phyloP scores from a whole-genome alignment of 2,329 filamentous ascomycete genomes.

The Septoria petroselini region DNA sequence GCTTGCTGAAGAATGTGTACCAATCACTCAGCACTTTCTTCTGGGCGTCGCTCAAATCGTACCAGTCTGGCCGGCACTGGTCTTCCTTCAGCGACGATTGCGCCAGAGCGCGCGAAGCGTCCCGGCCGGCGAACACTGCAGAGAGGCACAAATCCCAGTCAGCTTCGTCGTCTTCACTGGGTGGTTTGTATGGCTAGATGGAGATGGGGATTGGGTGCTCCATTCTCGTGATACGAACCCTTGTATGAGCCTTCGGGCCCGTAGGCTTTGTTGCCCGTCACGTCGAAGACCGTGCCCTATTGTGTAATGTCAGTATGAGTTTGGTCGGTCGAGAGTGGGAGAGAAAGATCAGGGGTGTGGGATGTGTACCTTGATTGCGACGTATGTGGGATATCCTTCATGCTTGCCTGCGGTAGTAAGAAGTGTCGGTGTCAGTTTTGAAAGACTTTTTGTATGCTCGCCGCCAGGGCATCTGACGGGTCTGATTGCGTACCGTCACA shows the following conservation, averaged over 20 bases:
- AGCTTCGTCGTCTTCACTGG: too few relatives aligned
- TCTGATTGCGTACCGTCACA: conserved; percentile 71
- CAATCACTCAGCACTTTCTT: conserved; percentile 84
- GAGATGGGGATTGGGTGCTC: neutral
- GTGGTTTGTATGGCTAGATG: too few relatives aligned
- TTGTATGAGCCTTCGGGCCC: conserved; percentile 77
- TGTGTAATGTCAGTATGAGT: conserved; percentile 1
- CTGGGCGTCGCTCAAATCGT: conserved; percentile 78
- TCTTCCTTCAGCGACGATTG: conserved; percentile 81
- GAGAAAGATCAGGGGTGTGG: neutral
- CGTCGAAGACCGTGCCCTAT: conserved; percentile 90
- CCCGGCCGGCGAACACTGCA: conserved; percentile 92
- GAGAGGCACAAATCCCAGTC: neutral
- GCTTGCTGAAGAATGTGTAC: conserved; percentile 93
- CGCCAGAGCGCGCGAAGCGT: conserved; percentile 87
- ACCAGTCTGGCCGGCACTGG: conserved; percentile 79
- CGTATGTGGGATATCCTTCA: conserved; percentile 58
- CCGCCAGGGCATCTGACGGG: neutral
- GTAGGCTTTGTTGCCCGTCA: conserved; percentile 85
- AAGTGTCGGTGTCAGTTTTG: neutral
- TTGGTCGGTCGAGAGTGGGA: too few relatives aligned
- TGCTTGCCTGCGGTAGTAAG: conserved; percentile 56
- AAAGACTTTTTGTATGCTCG: neutral
- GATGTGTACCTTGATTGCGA: conserved; percentile 55
- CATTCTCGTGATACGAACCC: conserved; percentile 51